Conservation (phyloP, 1,284 basidiomycete genomes). For the Naganishia sp. region DNA sequence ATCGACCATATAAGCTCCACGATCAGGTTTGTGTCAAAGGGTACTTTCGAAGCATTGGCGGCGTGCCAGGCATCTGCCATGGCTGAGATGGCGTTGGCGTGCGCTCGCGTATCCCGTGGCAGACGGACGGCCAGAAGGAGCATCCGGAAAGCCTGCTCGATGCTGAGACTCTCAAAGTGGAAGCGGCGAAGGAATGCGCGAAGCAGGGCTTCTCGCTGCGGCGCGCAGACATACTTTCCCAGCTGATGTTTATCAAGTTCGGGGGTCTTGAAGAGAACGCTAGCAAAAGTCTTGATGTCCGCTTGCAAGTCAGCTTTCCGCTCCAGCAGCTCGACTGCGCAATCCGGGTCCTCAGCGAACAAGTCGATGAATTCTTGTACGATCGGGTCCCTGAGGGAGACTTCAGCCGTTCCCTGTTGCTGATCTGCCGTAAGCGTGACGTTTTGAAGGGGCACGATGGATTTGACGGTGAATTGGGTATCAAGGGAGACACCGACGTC, state of each 20-base stretch:
- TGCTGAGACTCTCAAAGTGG: constrained; percentile 74
- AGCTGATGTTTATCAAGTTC: constrained; percentile 82
- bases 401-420: constrained; percentile 40
- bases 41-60: constrained; percentile 74
- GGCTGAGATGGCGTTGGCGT: constrained; percentile 65
- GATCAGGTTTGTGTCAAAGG: constrained; percentile 76
- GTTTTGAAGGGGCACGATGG: constrained; percentile 74
- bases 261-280: constrained; percentile 77
- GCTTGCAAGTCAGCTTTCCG: constrained; percentile 55
- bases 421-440: constrained; percentile 41
- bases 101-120: constrained; percentile 64
- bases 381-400: constrained; percentile 59
- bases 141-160: constrained; percentile 84
- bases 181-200: constrained; percentile 82
- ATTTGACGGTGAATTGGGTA: constrained; percentile 82
- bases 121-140: constrained; percentile 81
- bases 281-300: constrained; percentile 69
- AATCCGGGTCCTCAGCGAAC: constrained; percentile 72
- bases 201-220: constrained; percentile 44
- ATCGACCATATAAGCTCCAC: constrained; percentile 77
- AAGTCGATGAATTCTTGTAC: constrained; percentile 70
- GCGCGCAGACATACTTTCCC: constrained; percentile 71
- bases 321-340: constrained; percentile 67
- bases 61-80: constrained; percentile 88
- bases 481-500: constrained; percentile 66